Conservation (phyloP, 129 eudicot genomes). For the Flaveria ramosissima region DNA sequence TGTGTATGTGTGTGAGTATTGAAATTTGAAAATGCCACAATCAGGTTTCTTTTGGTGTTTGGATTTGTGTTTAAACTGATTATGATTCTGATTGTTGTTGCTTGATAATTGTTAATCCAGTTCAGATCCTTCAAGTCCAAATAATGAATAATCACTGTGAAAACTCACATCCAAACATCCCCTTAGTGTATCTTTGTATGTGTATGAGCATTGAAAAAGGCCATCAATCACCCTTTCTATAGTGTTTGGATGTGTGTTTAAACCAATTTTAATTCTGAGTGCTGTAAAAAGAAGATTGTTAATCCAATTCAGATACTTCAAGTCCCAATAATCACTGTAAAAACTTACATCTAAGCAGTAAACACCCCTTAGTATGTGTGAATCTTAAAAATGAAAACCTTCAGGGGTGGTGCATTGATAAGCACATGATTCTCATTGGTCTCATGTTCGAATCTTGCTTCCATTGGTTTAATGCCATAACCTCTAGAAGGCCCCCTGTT, state of each 20-base stretch:
- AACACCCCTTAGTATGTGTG: not conserved
- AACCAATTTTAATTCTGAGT: not conserved
- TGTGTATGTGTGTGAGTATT: not conserved
- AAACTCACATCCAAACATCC: not conserved
- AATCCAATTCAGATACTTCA: not conserved
- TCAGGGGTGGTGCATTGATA: no score
- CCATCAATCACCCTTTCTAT: not conserved
- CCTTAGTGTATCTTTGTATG: not conserved
- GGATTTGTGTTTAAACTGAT: slow-evolving; percentile 5
- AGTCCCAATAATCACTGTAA: not conserved
- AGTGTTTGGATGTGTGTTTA: slow-evolving; percentile 10
- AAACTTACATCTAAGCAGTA: not conserved
- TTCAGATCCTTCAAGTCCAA: not conserved
- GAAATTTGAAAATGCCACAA: not conserved
- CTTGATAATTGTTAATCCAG: not conserved
- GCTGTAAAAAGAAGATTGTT: not conserved
- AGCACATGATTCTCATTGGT: no score
- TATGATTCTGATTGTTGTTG: not conserved
- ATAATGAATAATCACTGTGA: not conserved
- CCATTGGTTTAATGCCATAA: no score
- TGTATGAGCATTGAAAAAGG: not conserved
- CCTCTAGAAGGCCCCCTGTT: no score
- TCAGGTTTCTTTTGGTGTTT: not conserved
- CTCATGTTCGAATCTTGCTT: no score
- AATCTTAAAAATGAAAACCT: not conserved